Evolutionary conservation across 371 early-diverging fungal species (phyloP).

Genomic region (Syncephalastrum contaminatum): DNA sequence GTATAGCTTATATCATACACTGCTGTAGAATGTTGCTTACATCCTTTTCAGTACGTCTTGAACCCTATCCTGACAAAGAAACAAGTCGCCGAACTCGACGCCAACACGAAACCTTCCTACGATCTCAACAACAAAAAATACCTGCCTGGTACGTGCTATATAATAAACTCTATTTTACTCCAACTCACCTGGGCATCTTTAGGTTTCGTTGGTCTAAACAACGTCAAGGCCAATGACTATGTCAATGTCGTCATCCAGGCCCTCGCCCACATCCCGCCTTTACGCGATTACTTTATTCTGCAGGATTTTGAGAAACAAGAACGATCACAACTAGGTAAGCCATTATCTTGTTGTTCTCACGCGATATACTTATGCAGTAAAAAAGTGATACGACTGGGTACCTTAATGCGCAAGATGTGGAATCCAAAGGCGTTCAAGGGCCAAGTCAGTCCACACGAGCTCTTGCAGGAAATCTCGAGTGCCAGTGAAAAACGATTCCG

Average conservation of each 20-base stretch:
- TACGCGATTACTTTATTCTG: slow-evolving; percentile 84
- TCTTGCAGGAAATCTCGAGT: slow-evolving; percentile 90
- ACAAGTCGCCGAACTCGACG: slow-evolving; percentile 74
- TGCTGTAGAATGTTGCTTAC: not conserved
- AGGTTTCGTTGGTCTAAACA: slow-evolving; percentile 95
- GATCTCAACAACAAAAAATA: slow-evolving; percentile 90
- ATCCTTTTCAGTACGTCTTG: slow-evolving; percentile 69
- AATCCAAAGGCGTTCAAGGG: slow-evolving; percentile 92
- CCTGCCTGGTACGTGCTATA: slow-evolving; percentile 63
- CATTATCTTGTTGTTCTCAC: not conserved
- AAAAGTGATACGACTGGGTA: slow-evolving; percentile 74
- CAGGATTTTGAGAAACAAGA: slow-evolving; percentile 57
- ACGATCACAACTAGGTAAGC: slow-evolving; percentile 55
- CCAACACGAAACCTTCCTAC: slow-evolving; percentile 55
- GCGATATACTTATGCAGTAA: not conserved
- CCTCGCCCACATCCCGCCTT: slow-evolving; percentile 83
- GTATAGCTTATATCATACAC: not conserved
- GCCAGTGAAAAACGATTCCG: slow-evolving; percentile 83
- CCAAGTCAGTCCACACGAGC: slow-evolving; percentile 96
- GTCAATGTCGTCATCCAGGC: slow-evolving; percentile 93
- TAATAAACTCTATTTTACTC: not conserved
- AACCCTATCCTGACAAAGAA: slow-evolving; percentile 77
- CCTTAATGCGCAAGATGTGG: slow-evolving; percentile 91
- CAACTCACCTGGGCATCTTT: not conserved
- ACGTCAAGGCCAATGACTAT: slow-evolving; percentile 95